Base-by-base conservation (phyloP, 345 rosid species). In the Geranium brycei region DNA sequence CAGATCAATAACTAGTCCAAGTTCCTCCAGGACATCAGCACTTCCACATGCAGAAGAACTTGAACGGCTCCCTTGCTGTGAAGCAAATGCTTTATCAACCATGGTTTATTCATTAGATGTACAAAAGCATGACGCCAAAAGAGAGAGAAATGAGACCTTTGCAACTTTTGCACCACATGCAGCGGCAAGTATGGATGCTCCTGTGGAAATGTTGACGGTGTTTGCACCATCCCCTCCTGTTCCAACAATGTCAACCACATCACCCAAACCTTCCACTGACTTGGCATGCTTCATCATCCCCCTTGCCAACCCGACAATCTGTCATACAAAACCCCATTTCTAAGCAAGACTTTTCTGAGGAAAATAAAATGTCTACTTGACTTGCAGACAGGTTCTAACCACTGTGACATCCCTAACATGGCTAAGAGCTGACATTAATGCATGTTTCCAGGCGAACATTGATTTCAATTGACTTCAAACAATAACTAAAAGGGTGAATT, bases 11-110 rank as follows among this genome's bases (percentile, higher is more conserved):
- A 61, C 82, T 31, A 95, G 79, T 38, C 99, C 96, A 57, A 95
- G 63, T 28, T 86, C 88, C 73, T 91, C 97, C 58, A 91, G 68
- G 13, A 91, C 97, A 72, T 95, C 97, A 58, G 96, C 99, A 73
- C 99, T 95, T 75, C 99, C 99, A 72, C 97, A 91, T 4, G 99
- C 95, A 58, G 96, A 95, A 67, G 99, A 95, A 68, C 99, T 95
- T 0, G 99, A 88, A 30, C 91, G 89, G 71, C 80, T 95, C 70
- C 99, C 97, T 83, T 87, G 97, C 97, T 95, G 87, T 55, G 10
- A 63, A 56, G 63, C 23, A 59, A 64, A 40, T 10, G 47, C 15
- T n/a, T 7, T 23, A 14, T 51, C 7, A 63, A 41, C 28, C 10
- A 28, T n/a, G 58, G 32, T 4, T 18, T 4, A 0, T 4, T 5